Percentiles rank a stretch among this genome's conserved stretches.
These are phyloP conservation scores for Agrostemma githago DNA, from an alignment of 148 eudicot genomes.

Conservation along the genomic window DNA sequence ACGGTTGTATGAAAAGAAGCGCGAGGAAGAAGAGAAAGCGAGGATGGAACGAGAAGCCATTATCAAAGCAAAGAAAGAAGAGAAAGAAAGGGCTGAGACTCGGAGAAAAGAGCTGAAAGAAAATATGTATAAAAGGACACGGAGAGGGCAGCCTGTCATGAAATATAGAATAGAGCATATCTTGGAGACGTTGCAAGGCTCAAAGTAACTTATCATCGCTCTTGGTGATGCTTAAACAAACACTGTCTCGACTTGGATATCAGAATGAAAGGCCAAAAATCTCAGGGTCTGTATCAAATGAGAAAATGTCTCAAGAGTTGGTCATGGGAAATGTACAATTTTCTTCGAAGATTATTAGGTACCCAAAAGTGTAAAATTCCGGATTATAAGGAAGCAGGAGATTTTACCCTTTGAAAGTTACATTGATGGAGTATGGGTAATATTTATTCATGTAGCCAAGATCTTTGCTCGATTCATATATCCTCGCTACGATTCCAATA, in stretches of 20 bases:
- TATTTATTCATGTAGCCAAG: neutral
- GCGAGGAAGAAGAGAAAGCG: constrained; percentile 65
- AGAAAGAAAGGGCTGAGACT: constrained; percentile 53
- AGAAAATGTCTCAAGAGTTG: neutral
- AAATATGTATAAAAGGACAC: constrained; percentile 81
- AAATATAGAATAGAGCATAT: constrained; percentile 86
- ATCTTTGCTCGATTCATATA: neutral
- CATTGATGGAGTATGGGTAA: no score
- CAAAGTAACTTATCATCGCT: constrained; percentile 12
- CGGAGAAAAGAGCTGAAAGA: constrained; percentile 58
- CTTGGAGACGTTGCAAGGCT: constrained; percentile 62
- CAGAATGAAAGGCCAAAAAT: neutral
- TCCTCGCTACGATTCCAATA: neutral
- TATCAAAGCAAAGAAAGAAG: constrained; percentile 55
- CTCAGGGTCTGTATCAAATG: neutral
- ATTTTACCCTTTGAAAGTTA: neutral
- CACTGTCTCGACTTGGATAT: neutral
- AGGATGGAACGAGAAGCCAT: constrained; percentile 66
- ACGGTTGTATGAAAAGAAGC: constrained; percentile 54
- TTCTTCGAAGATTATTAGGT: neutral
- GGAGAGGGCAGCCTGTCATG: constrained; percentile 88
- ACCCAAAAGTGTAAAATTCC: neutral
- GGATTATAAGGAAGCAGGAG: neutral
- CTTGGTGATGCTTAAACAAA: neutral
- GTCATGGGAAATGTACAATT: neutral